Evolutionary conservation across 176 grass and related monocot genomes (phyloP).

Genomic region (Elymus sibiricus): DNA sequence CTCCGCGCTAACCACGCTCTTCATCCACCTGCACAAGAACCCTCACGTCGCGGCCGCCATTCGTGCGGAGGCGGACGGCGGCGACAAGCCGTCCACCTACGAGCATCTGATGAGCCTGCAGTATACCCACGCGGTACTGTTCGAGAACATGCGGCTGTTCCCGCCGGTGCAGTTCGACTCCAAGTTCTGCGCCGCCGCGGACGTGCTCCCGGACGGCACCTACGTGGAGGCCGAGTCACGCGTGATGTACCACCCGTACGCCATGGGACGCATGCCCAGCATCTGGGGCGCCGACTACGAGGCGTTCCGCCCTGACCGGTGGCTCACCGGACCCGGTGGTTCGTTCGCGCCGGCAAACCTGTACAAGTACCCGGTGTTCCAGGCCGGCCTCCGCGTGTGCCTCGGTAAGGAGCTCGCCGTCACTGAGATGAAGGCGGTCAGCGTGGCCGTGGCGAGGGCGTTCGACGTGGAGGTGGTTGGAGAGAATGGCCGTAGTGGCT

Average conservation of each 20-base stretch:
- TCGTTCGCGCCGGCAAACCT: conserved; percentile 19
- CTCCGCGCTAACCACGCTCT: conserved; percentile 59
- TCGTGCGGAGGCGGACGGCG: neutral
- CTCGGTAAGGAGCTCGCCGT: conserved; percentile 17
- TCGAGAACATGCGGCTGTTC: conserved; percentile 55
- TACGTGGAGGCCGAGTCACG: conserved; percentile 30
- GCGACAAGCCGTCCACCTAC: neutral
- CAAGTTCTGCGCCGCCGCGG: conserved; percentile 39
- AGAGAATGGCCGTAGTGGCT: neutral
- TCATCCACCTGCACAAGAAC: neutral
- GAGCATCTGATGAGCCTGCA: neutral
- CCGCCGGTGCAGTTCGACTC: conserved; percentile 60
- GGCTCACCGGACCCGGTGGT: conserved; percentile 15
- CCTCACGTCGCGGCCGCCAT: neutral
- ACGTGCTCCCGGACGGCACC: conserved; percentile 54
- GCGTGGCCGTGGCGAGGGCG: conserved; percentile 28
- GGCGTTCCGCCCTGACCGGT: conserved; percentile 34
- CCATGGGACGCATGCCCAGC: conserved; percentile 51
- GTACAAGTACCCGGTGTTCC: conserved; percentile 51
- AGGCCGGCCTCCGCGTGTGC: conserved; percentile 16
- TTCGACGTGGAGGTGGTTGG: conserved; percentile 53
- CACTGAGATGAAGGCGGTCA: conserved; percentile 21
- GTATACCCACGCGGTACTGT: conserved; percentile 40
- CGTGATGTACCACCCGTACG: conserved; percentile 59
- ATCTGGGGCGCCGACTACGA: conserved; percentile 42